A percentile compares a stretch with the other conserved stretches of the same genome.
Evolutionary conservation across 192 early-diverging fungal genomes (phyloP).

Genomic region (Backusella morwellensis): DNA sequence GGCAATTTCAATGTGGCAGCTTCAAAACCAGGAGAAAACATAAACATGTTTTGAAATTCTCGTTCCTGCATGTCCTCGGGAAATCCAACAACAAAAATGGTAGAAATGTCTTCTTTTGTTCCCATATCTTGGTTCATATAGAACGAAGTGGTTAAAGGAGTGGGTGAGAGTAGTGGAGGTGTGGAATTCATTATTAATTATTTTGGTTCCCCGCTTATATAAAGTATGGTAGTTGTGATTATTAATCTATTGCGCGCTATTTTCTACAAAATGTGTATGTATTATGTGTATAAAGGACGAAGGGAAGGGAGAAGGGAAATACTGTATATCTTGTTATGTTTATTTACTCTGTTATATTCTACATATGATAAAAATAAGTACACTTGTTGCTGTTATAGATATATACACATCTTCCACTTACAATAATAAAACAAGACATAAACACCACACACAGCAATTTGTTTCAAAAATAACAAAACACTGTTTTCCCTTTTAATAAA

Average conservation of each 20-base stretch:
- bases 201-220: constrained; percentile 3
- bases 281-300: neutral
- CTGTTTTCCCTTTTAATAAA: neutral
- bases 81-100: constrained; percentile 99
- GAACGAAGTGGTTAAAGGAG: neutral
- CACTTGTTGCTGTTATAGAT: neutral
- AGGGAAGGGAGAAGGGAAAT: neutral
- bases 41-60: constrained; percentile 99
- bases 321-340: neutral
- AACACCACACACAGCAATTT: neutral
- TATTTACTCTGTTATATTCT: neutral
- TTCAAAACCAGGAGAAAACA: constrained; percentile 95
- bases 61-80: constrained; percentile 98
- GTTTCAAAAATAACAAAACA: neutral
- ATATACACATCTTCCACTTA: neutral
- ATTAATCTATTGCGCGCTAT: constrained; percentile 6
- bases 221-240: neutral
- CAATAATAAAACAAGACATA: neutral
- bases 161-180: constrained; percentile 2
- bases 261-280: neutral
- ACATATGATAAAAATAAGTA: neutral
- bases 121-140: neutral
- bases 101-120: constrained; percentile 87
- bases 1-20: constrained; percentile 96
- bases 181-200: constrained; percentile 3